Base-by-base conservation (phyloP, 1,284 basidiomycete species). In the Marasmius tenuissimus region DNA sequence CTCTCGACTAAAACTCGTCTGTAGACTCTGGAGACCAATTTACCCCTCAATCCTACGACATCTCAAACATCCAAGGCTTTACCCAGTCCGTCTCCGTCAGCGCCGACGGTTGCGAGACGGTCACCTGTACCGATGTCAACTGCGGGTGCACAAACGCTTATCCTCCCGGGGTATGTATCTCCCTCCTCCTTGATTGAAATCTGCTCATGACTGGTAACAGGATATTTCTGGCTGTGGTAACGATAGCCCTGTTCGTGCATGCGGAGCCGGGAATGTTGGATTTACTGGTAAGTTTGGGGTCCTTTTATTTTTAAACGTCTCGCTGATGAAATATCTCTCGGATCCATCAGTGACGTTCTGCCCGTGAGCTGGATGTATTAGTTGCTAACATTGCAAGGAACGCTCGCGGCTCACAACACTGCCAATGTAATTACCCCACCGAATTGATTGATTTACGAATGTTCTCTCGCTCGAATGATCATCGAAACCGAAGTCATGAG, bases 31-130 rank as follows among this genome's bases (percentile, higher is more conserved):
- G n/a, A n/a, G n/a, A n/a, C n/a, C n/a, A 67, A 18, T 78, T 68
- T 49, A 77, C 76, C 8, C 71, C 75, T 16, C 58, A 76, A 68
- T 72, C 75, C 37, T 79, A 79, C 61, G 77, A 79, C 58, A 77
- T 79, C 22, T 78, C 77, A 38, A 79, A 79, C 64, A 78, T 78
- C 50, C 76, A 72, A 67, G 78, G 76, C 5, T 79, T 78, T 67
- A 78, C 77, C 11, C 76, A 78, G 64, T 75, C 74, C 20, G 72
- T 78, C 27, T 59, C 66, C 33, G 74, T 78, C 52, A 70, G 65
- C 42, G 76, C 76, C 1, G 71, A 67, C 35, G 76, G 75, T 4
- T 76, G 78, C 63, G 71, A 75, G 22, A 76, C 74, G 14, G 76
- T 76, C 5, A 75, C 73, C 20, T 79, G 78, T 64, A 77, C 71